phyloP scores from a whole-genome alignment of 305 asterid species.

The Withania somnifera region DNA sequence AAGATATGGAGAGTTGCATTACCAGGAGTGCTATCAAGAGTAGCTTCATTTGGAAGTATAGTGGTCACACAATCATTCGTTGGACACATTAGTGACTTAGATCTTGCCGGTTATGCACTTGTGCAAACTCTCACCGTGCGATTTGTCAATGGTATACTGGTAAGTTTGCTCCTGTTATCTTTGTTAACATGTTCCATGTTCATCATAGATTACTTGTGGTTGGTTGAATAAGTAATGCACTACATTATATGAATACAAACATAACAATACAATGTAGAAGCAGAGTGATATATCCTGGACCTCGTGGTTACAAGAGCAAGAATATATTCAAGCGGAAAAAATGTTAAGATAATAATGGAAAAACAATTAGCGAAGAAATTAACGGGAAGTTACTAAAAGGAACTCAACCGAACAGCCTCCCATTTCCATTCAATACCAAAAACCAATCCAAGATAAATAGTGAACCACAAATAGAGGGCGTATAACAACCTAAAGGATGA shows the following conservation, averaged over 20 bases:
- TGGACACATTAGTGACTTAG: conserved; percentile 51
- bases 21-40: conserved; percentile 54
- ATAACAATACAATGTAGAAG: neutral
- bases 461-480: no score
- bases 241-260: neutral
- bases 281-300: no score
- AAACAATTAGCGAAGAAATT: no score
- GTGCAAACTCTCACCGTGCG: conserved; percentile 65
- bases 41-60: conserved; percentile 51
- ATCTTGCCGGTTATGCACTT: conserved; percentile 72
- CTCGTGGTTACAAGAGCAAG: no score
- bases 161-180: conserved; percentile 2
- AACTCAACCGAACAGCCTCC: no score
- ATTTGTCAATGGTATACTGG: conserved; percentile 65
- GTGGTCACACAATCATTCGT: conserved; percentile 63
- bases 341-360: no score
- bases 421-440: no score
- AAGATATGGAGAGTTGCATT: conserved; percentile 76
- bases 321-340: no score
- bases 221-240: neutral
- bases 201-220: neutral
- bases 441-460: no score
- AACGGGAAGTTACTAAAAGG: no score
- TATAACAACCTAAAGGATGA: no score
- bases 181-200: neutral